Evolutionary conservation across 1,284 basidiomycete genomes (phyloP).

Genomic region (Gomphus bonarii): DNA sequence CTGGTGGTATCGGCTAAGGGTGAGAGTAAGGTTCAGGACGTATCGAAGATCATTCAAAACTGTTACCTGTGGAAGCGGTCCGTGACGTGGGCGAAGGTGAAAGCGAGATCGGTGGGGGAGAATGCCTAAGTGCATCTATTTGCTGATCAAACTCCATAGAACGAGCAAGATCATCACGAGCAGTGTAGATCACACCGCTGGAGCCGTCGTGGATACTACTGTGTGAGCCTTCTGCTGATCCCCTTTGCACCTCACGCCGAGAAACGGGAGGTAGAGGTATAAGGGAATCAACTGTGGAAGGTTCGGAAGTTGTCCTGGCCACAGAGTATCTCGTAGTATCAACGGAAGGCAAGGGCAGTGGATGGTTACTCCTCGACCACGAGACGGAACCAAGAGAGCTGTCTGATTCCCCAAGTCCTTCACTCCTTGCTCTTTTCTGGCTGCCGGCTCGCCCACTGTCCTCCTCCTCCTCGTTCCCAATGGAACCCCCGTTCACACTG

Average conservation of each 20-base stretch:
- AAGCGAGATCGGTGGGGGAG: neutral
- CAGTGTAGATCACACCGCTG: neutral
- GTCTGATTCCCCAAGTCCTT: conserved; percentile 6
- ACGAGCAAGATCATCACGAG: conserved; percentile 8
- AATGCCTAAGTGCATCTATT: conserved; percentile 3
- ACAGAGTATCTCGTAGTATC: neutral
- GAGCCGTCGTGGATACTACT: neutral
- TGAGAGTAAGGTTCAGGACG: neutral
- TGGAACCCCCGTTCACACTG: conserved; percentile 2
- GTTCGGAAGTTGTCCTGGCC: neutral
- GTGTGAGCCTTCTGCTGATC: neutral
- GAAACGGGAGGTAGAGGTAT: conserved; percentile 4
- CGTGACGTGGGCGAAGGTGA: neutral
- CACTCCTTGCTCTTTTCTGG: conserved; percentile 6
- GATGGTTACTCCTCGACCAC: conserved; percentile 3
- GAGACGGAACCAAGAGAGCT: neutral
- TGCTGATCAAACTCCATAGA: conserved; percentile 11
- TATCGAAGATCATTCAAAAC: neutral
- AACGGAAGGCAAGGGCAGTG: neutral
- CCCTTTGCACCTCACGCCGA: neutral
- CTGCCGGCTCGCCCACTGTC: neutral
- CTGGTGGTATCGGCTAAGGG: neutral
- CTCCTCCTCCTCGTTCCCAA: conserved; percentile 10
- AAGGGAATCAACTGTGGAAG: neutral
- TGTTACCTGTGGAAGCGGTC: neutral